Base-by-base conservation (phyloP, 2,329 filamentous ascomycete genomes). In the Pleurostoma richardsiae region DNA sequence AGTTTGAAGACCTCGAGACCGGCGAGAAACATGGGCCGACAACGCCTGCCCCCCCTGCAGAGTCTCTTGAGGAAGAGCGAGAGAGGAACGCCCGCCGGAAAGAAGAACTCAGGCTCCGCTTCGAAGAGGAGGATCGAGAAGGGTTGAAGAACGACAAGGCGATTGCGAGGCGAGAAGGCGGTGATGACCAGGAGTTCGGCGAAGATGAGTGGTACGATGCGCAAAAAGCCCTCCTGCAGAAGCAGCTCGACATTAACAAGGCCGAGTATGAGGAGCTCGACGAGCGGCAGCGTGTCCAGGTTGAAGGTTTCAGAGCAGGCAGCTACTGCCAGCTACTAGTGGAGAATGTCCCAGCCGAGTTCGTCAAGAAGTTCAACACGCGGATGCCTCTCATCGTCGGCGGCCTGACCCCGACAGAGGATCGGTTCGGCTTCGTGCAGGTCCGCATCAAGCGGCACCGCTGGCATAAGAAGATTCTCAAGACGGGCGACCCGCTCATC, bases 381-480 rank as follows among this genome's bases (percentile, higher is more conserved):
- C 83, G 83, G 43, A 86, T 84, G 62, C 94, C 94, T 19, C 77
- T 99, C 49, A 81, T 99, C 44, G 78, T 97, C 30, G 94, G 94
- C 44, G 95, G 94, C n/a, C 76, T 99, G 38, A 86, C 90, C 8
- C 80, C 94, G 6, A 96, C 92, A 0, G 94, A 99, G 67, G 91
- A 97, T 65, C 84, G 95, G 43, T 96, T 96, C 64, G 95, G 94
- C 6, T 97, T 88, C 62, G 85, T 97, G 6, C 94, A 99, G 67
- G 85, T 96, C 48, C 84, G 95, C 43, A 95, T 99, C 74, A 99
- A 99, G 79, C 82, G 90, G 45, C 94, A 99, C 66, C 80, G 94
- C 55, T 99, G 95, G 95, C 94, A 99, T 73, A 96, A 96, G 80
- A 95, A 94, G 74, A 97, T 97, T 56, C 77, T 99, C 55, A 99